A percentile compares a stretch with the other conserved stretches of the same genome.
Evolutionary conservation across 2,329 filamentous ascomycete species (phyloP).

Genomic region (Trichoderma koningii): DNA sequence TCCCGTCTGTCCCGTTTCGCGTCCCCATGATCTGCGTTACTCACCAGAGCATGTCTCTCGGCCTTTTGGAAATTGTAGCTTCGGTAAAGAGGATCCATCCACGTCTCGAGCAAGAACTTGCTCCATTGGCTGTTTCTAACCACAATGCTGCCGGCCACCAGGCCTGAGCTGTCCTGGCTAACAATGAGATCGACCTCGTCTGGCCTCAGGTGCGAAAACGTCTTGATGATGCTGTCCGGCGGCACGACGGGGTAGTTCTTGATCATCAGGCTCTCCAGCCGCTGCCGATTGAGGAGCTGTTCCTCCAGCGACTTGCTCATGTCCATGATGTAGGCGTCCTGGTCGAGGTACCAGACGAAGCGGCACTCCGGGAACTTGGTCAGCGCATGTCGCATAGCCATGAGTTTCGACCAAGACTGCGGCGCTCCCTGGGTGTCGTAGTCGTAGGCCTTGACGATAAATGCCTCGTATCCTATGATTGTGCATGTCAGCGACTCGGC

Average conservation of each 20-base stretch:
- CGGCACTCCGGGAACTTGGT: slow-evolving; percentile 73
- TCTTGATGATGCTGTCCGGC: slow-evolving; percentile 95
- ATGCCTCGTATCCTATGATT: slow-evolving; percentile 74
- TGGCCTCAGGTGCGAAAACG: slow-evolving; percentile 78
- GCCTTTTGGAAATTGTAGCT: slow-evolving; percentile 96
- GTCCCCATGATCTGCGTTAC: slow-evolving; percentile 33
- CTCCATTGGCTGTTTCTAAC: slow-evolving; percentile 86
- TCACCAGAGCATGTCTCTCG: slow-evolving; percentile 84
- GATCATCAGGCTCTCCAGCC: slow-evolving; percentile 78
- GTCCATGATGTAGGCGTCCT: slow-evolving; percentile 87
- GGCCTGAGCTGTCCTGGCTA: slow-evolving; percentile 79
- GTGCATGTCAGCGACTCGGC: slow-evolving; percentile 12
- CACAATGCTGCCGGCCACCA: slow-evolving; percentile 77
- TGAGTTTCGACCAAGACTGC: slow-evolving; percentile 73
- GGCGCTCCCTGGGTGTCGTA: slow-evolving; percentile 69
- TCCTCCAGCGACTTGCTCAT: slow-evolving; percentile 68
- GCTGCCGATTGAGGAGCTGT: slow-evolving; percentile 66
- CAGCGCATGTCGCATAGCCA: slow-evolving; percentile 86
- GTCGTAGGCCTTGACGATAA: slow-evolving; percentile 75
- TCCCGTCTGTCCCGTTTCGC: neutral
- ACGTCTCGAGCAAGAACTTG: slow-evolving; percentile 88
- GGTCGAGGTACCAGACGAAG: slow-evolving; percentile 86
- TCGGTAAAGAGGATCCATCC: slow-evolving; percentile 93
- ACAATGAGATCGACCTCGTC: slow-evolving; percentile 79
- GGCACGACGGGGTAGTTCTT: slow-evolving; percentile 85